These are phyloP conservation scores for Ephemerocybe angulata DNA, from an alignment of 768 basidiomycete genomes.

Conservation along the genomic window DNA sequence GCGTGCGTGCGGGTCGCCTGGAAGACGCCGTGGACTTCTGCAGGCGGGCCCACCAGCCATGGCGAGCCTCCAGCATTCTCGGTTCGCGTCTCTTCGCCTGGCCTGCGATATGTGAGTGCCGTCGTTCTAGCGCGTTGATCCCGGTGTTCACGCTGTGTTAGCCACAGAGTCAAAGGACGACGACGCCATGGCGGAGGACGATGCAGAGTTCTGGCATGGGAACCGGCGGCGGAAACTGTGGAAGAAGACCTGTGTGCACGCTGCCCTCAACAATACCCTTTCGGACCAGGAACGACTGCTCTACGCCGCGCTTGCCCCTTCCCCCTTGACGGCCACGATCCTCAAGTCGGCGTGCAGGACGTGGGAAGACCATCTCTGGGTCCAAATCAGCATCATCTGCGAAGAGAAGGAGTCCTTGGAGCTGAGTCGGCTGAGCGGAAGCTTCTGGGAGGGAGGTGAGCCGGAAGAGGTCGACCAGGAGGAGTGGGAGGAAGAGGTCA, in stretches of 20 bases:
- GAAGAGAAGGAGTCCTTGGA: constrained; percentile 76
- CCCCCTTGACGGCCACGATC: constrained; percentile 56
- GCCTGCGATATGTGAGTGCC: constrained; percentile 59
- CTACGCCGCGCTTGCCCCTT: constrained; percentile 82
- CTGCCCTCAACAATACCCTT: constrained; percentile 65
- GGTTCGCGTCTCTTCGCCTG: constrained; percentile 80
- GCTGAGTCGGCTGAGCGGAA: constrained; percentile 62
- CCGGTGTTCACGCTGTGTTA: constrained; percentile 10
- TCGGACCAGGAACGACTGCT: constrained; percentile 76
- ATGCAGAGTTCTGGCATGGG: constrained; percentile 59
- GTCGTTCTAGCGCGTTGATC: not conserved
- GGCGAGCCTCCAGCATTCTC: constrained; percentile 87
- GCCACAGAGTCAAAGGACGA: constrained; percentile 42
- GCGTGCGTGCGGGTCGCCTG: constrained; percentile 79
- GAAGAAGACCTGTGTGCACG: constrained; percentile 81
- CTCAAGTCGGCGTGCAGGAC: constrained; percentile 75
- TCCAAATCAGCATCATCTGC: constrained; percentile 73
- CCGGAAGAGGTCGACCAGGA: constrained; percentile 44
- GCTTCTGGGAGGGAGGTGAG: constrained; percentile 75
- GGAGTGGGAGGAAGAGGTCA: constrained; percentile 67
- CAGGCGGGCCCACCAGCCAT: constrained; percentile 79
- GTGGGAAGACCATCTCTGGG: constrained; percentile 98
- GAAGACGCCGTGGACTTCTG: constrained; percentile 84
- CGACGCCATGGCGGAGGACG: constrained; percentile 46
- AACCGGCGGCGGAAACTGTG: constrained; percentile 78